Base-by-base conservation (phyloP, 495 filamentous ascomycete species). In the Penicillium daleae region DNA sequence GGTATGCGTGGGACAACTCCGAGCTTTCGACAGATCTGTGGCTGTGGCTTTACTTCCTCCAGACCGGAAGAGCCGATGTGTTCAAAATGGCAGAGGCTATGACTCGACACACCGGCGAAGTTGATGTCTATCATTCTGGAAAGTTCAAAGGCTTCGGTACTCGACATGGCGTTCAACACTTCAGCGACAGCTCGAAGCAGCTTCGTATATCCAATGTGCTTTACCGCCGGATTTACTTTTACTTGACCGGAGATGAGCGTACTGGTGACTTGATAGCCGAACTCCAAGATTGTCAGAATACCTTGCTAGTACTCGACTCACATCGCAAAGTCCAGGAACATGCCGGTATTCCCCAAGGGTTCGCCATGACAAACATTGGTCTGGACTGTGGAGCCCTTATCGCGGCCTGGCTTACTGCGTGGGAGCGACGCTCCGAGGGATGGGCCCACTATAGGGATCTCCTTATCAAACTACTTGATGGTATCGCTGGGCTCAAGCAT, bases 1-100 rank as follows among this genome's bases (percentile, higher is more conserved):
- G 82, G 0, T 84, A 77, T 70, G 80, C 82, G 1, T 84, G 82
- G 82, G 82, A 83, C 57, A 84, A 84, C 66, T 83, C 80, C 1
- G 82, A 84, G 54, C 73, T 84, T 2, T 84, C 82, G 2, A 76
- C 82, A 0, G 80, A 84, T 59, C 66, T 82, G 1, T 84, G 78
- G 66, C 71, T 84, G 24, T 84, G 82, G 82, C 77, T 78, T 7
- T 79, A 83, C 56, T 84, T 80, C 63, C 71, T 84, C 5, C 77
- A 76, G 19, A 84, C 79, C 0, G 78, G 79, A 8, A 70, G 75
- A 26, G 71, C 72, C 5, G 79, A 82, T 56, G 73, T 80, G 12
- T 84, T 76, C 53, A 74, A 76, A 8, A 75, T 84, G 56, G 82
- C 80, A 0, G 82, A 84, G 57, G 75, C 78, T 0, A 67, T 82